These are phyloP conservation scores for Syzygium aromaticum DNA, from an alignment of 345 rosid genomes.

Conservation along the genomic window DNA sequence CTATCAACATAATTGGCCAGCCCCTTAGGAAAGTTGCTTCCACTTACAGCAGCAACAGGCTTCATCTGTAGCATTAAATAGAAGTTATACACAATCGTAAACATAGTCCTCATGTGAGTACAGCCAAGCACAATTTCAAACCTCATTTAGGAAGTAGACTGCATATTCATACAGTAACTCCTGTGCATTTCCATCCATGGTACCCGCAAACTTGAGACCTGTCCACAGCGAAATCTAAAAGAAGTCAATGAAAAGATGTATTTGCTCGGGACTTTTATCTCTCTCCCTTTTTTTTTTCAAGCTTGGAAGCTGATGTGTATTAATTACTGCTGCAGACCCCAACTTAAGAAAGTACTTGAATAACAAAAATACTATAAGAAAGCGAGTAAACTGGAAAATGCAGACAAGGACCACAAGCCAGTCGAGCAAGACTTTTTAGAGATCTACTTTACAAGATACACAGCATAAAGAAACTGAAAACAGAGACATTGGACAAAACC, in stretches of 20 bases:
- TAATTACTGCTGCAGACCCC: neutral
- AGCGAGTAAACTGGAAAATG: neutral
- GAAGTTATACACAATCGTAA: neutral
- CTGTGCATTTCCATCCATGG: constrained; percentile 79
- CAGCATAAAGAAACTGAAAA: neutral
- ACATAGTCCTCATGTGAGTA: neutral
- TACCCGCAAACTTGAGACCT: constrained; percentile 93
- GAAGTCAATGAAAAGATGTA: neutral
- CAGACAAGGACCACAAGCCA: neutral
- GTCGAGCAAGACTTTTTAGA: neutral
- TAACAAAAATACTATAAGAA: neutral
- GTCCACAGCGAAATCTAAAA: constrained; percentile 21
- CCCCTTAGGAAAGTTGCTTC: constrained; percentile 59
- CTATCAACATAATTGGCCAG: constrained; percentile 76
- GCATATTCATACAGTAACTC: constrained; percentile 81
- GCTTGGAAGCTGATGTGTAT: neutral
- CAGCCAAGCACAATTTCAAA: constrained; percentile 17
- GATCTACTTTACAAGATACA: neutral
- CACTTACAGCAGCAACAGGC: constrained; percentile 48
- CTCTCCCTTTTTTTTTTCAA: neutral
- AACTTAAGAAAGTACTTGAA: neutral
- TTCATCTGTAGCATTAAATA: constrained; percentile 53
- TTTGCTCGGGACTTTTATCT: neutral
- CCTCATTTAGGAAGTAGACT: constrained; percentile 84
- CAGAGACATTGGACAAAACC: neutral